Conservation (phyloP, 2,329 filamentous ascomycete genomes). For the Trichoderma polysporum region DNA sequence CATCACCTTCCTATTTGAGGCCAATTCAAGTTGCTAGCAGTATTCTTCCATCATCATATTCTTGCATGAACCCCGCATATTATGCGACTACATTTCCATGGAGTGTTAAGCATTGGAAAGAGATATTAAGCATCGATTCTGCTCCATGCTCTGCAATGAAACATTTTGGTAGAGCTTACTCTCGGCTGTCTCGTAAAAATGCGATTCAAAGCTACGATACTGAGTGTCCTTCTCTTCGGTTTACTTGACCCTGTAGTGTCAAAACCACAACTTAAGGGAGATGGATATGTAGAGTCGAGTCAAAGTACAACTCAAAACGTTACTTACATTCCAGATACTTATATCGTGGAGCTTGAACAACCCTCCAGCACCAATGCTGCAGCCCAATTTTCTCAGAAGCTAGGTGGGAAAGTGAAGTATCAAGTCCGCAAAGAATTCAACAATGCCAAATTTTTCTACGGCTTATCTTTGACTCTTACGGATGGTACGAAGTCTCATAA, state of each 20-base stretch:
- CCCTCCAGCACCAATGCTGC: background rate
- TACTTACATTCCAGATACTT: background rate
- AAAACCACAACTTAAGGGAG: background rate
- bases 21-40: too few species aligned
- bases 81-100: background rate
- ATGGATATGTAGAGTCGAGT: background rate
- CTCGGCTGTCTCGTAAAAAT: background rate
- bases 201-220: background rate
- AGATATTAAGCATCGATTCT: background rate
- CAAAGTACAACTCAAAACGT: background rate
- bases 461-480: background rate
- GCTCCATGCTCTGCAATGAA: background rate
- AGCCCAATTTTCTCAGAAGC: background rate
- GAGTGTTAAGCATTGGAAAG: background rate
- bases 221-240: background rate
- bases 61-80: background rate
- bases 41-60: background rate
- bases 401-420: background rate
- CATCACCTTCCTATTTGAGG: background rate
- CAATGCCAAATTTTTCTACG: slow-evolving; percentile 1
- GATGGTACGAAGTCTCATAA: background rate
- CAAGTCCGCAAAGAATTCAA: background rate
- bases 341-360: slow-evolving; percentile 18
- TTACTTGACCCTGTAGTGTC: background rate
- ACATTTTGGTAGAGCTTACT: background rate